Evolutionary conservation across 352 stramenopile species (phyloP).

Genomic region (Phytophthora capsici): DNA sequence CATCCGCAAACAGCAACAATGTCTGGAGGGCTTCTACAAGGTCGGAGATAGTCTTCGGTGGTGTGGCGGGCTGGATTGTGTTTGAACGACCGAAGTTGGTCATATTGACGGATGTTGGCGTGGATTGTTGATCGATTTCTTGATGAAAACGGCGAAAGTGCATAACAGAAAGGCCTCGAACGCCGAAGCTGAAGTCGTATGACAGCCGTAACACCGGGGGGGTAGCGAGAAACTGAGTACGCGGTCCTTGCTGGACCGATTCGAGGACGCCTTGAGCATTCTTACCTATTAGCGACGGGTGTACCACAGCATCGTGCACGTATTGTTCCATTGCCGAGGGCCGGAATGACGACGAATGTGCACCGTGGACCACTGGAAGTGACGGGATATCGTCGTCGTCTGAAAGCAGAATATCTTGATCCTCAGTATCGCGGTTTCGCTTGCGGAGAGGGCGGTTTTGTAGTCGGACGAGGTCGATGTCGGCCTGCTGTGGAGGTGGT

Average conservation of each 20-base stretch:
- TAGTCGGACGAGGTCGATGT: neutral
- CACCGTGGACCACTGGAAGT: too few relatives aligned
- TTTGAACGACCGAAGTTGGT: conserved; percentile 17
- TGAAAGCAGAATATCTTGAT: too few relatives aligned
- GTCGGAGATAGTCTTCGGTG: neutral
- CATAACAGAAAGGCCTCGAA: conserved; percentile 13
- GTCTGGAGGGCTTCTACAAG: conserved; percentile 3
- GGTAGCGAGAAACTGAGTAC: conserved; percentile 11
- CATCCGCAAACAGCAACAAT: neutral
- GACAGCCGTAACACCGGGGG: conserved; percentile 6
- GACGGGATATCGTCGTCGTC: neutral
- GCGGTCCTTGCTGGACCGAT: conserved; percentile 2
- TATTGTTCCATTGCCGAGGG: conserved; percentile 4
- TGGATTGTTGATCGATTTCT: too few relatives aligned
- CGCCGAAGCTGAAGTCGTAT: conserved; percentile 15
- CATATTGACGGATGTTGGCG: neutral
- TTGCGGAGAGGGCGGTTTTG: conserved; percentile 2
- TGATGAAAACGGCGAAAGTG: conserved; percentile 9
- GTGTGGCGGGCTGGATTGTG: neutral
- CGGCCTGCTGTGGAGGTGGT: too few relatives aligned
- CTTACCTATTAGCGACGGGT: conserved; percentile 9
- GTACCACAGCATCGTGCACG: conserved; percentile 1
- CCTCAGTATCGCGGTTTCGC: too few relatives aligned
- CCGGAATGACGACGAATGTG: conserved; percentile 1
- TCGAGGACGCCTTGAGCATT: conserved; percentile 19